Conservation (phyloP, 352 stramenopile genomes). For the Globisporangium uncinulatum region DNA sequence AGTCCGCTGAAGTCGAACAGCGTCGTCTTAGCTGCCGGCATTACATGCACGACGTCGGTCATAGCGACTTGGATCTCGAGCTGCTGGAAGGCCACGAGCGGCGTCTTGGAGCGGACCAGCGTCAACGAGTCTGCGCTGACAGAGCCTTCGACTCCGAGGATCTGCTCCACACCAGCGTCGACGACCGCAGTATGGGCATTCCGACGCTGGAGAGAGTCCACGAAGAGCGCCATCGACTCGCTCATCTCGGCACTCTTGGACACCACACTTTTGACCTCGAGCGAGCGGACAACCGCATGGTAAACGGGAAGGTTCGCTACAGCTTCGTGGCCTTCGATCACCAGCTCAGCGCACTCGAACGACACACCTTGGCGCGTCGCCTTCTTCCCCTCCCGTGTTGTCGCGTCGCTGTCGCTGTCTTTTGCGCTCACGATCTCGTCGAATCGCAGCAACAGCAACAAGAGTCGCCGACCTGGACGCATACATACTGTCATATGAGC, state of each 20-base stretch:
- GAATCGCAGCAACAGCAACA: constrained; percentile 41
- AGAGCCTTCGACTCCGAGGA: constrained; percentile 30
- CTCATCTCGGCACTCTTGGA: constrained; percentile 31
- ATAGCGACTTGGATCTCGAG: constrained; percentile 35
- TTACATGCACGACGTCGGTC: constrained; percentile 25
- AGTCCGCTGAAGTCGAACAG: constrained; percentile 34
- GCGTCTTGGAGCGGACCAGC: constrained; percentile 1
- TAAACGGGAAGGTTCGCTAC: background rate
- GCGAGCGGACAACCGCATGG: constrained; percentile 11
- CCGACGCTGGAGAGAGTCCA: constrained; percentile 16
- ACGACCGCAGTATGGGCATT: constrained; percentile 5
- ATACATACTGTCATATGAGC: constrained; percentile 20
- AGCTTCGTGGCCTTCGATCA: constrained; percentile 8
- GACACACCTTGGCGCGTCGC: constrained; percentile 7
- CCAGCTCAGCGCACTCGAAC: constrained; percentile 11
- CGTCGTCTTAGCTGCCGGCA: constrained; percentile 5
- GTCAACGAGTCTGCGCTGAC: constrained; percentile 10
- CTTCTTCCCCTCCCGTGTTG: background rate
- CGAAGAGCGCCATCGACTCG: constrained; percentile 26
- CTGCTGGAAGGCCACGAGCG: constrained; percentile 6
- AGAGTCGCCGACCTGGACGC: constrained; percentile 25
- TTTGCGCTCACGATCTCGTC: constrained; percentile 34
- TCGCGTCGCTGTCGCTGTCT: background rate
- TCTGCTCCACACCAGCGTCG: constrained; percentile 20
- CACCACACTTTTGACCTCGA: constrained; percentile 41